phyloP scores from a whole-genome alignment of 306 rosid species.

The Prunus armeniaca region DNA sequence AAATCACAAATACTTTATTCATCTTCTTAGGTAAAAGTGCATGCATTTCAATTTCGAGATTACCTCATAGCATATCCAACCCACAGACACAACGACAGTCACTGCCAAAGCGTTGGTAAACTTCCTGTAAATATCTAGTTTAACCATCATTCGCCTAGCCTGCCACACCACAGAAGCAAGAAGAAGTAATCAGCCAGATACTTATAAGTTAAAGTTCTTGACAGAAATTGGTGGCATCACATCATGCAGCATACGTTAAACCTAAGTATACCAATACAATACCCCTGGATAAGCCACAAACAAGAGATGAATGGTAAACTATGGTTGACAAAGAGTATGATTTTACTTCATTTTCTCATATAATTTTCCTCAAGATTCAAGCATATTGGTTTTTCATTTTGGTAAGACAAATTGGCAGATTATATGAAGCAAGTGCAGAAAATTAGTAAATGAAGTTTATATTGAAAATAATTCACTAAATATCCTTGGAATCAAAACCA shows the following conservation, averaged over 20 bases:
- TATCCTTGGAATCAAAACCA: slow-evolving; percentile 15
- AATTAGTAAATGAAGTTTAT: background rate
- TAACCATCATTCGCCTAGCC: slow-evolving; percentile 87
- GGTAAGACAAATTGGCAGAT: background rate
- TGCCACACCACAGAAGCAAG: slow-evolving; percentile 40
- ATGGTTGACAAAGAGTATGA: background rate
- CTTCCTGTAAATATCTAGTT: slow-evolving; percentile 88
- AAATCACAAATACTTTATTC: background rate
- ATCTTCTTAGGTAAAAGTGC: background rate
- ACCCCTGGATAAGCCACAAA: background rate
- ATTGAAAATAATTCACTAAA: slow-evolving; percentile 13
- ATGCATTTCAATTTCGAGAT: slow-evolving; percentile 4
- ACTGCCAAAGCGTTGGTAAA: slow-evolving; percentile 92
- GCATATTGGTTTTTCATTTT: background rate
- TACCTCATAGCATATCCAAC: slow-evolving; percentile 99
- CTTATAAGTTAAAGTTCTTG: background rate
- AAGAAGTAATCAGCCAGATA: slow-evolving; percentile 18
- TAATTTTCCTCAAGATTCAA: background rate
- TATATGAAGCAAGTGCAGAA: background rate
- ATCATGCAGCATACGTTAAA: background rate
- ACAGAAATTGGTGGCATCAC: background rate
- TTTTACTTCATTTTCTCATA: background rate
- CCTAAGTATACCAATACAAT: background rate
- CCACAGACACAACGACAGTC: slow-evolving; percentile 86
- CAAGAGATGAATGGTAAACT: background rate